Evolutionary conservation across 352 stramenopile species (phyloP).

Genomic region (Phytopythium mirpurense): DNA sequence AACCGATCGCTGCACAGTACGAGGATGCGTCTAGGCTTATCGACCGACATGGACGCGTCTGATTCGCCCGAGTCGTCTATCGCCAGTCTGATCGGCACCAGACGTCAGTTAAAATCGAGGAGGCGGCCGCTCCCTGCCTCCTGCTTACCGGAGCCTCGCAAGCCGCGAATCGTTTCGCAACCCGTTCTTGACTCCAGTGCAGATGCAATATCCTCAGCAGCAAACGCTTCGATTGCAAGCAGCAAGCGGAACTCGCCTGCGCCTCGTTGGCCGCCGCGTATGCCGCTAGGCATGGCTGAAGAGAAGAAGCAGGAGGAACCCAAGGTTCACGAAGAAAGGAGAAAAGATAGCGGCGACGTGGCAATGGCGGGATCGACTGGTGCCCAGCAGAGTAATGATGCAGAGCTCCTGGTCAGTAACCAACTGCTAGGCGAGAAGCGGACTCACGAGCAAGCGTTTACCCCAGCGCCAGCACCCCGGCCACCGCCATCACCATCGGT

Average conservation of each 20-base stretch:
- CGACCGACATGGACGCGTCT: background rate
- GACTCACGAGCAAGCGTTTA: background rate
- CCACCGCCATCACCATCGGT: background rate
- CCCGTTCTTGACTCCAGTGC: background rate
- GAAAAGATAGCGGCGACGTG: background rate
- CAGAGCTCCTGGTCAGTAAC: background rate
- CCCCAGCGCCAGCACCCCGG: background rate
- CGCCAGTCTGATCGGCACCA: background rate
- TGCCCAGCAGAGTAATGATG: background rate
- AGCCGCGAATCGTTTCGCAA: background rate
- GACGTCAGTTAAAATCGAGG: background rate
- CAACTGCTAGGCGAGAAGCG: background rate
- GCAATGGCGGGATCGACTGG: background rate
- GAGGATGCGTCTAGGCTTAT: background rate
- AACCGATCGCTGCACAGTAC: background rate
- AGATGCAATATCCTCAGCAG: background rate
- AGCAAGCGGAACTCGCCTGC: background rate
- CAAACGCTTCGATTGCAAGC: background rate
- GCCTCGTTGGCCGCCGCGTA: background rate
- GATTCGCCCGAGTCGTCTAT: background rate
- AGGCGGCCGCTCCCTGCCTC: background rate
- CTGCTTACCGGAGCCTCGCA: background rate
- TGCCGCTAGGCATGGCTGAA: background rate
- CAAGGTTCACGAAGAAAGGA: background rate
- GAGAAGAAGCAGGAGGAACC: background rate